phyloP scores from a whole-genome alignment of 305 asterid genomes.

The Solanum aculeatissimum region DNA sequence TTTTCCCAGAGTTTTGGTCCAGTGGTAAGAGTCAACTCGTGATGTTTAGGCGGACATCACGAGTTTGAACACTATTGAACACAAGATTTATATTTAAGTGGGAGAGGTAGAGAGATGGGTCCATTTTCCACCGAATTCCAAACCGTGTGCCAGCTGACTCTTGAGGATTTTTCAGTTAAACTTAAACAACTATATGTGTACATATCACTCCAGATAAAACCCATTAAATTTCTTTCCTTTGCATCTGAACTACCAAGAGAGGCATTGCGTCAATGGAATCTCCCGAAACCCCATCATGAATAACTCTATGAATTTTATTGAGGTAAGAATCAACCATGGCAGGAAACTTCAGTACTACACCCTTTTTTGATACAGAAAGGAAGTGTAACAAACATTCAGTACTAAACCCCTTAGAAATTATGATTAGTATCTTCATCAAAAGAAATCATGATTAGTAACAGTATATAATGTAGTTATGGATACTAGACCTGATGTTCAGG shows the following conservation, averaged over 20 bases:
- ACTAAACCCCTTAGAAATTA: neutral
- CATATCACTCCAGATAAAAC: neutral
- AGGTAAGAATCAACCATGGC: neutral
- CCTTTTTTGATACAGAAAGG: neutral
- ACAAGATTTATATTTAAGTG: neutral
- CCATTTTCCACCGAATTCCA: neutral
- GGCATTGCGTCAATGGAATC: neutral
- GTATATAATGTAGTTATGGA: neutral
- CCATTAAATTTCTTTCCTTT: neutral
- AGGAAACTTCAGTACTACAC: neutral
- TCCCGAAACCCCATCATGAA: neutral
- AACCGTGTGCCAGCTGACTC: neutral
- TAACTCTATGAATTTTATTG: neutral
- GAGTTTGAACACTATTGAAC: neutral
- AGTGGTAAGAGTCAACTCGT: neutral
- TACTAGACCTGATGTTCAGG: slow-evolving; percentile 80
- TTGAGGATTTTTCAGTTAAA: neutral
- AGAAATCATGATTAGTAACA: neutral
- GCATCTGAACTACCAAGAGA: neutral
- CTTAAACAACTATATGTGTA: neutral
- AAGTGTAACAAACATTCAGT: neutral
- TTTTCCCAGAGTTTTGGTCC: neutral
- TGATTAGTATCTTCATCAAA: neutral
- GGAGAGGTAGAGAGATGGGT: neutral
- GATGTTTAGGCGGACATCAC: neutral